These are phyloP conservation scores for Triticum timopheevii DNA, from an alignment of 176 grass and related monocot species.

Conservation along the genomic window DNA sequence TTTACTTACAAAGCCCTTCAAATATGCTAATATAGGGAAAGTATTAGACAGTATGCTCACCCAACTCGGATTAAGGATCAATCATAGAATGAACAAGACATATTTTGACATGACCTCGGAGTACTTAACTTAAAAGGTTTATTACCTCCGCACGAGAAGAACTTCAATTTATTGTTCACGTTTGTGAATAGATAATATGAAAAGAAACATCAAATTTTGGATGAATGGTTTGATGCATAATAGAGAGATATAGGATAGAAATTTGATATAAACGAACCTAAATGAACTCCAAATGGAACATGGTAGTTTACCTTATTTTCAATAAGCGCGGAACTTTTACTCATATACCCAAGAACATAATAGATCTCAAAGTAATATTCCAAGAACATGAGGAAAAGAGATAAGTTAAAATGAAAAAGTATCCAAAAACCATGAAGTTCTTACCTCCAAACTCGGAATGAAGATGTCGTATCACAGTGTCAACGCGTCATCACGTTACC, in stretches of 20 bases:
- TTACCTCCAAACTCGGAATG: constrained; percentile 25
- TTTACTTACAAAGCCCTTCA: neutral
- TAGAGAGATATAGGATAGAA: neutral
- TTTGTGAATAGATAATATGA: neutral
- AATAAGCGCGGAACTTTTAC: neutral
- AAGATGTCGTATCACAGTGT: neutral
- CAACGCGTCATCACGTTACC: neutral
- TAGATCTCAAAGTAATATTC: neutral
- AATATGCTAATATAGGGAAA: neutral
- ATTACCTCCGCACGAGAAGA: neutral
- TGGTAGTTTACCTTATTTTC: neutral
- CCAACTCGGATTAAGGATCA: neutral
- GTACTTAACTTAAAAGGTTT: neutral
- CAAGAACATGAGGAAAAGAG: neutral
- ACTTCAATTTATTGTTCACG: neutral
- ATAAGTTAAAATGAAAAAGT: neutral
- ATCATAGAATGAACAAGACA: neutral
- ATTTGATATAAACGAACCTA: neutral
- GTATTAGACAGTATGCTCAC: neutral
- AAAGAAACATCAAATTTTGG: neutral
- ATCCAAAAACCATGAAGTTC: neutral
- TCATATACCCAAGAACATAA: neutral
- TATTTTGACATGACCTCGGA: neutral
- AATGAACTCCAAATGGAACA: neutral
- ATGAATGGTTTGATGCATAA: neutral